Evolutionary conservation across 2,329 filamentous ascomycete genomes (phyloP).

Genomic region (Ceratocystis albifundus): DNA sequence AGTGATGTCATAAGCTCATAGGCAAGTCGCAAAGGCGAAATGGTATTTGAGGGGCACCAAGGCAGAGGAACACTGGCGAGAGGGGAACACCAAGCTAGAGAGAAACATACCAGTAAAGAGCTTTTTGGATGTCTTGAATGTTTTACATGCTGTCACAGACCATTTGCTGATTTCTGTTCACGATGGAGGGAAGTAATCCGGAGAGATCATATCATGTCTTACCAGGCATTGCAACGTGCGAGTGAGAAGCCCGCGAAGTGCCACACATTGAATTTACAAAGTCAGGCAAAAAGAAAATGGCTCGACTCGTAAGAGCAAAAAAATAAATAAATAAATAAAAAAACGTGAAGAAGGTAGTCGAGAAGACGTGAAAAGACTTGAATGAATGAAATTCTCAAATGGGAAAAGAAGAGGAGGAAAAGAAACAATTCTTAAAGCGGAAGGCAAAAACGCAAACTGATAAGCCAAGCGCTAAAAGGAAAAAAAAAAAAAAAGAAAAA

Average conservation of each 20-base stretch:
- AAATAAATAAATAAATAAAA: too few relatives aligned
- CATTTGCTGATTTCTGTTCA: not conserved
- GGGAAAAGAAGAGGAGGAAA: not conserved
- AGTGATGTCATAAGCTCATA: conserved; percentile 1
- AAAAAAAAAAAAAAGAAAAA: not conserved
- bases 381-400: not conserved
- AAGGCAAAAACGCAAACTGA: not conserved
- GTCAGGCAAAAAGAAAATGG: not conserved
- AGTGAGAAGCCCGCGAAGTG: conserved; percentile 20
- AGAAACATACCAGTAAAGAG: conserved; percentile 11
- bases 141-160: conserved; percentile 6
- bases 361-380: not conserved
- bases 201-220: conserved; percentile 13
- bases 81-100: not conserved
- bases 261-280: conserved; percentile 18
- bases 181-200: not conserved
- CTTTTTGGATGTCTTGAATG: not conserved
- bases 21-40: not conserved
- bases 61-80: not conserved
- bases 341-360: conserved; percentile 1
- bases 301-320: not conserved
- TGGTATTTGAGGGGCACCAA: not conserved
- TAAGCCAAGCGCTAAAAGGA: conserved; percentile 13
- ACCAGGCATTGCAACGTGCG: conserved; percentile 22
- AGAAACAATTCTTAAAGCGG: not conserved